Conservation (phyloP, 768 basidiomycete species). For the Multifurca ochricompacta region DNA sequence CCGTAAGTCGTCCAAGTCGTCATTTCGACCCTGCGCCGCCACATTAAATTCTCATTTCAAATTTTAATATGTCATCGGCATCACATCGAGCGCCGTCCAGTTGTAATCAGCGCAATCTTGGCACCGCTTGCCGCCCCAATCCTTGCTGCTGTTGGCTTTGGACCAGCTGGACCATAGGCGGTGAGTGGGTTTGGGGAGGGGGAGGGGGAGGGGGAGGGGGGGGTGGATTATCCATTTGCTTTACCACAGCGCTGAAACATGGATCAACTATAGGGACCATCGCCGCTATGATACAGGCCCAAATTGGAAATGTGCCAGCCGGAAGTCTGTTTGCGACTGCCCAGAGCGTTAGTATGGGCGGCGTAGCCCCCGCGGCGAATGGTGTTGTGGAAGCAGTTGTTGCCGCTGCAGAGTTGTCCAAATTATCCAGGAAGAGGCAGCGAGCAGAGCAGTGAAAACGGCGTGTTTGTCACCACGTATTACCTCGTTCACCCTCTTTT, state of each 20-base stretch:
- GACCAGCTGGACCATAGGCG: background rate
- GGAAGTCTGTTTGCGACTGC: background rate
- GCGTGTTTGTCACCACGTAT: too few relatives aligned
- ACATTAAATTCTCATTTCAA: too few relatives aligned
- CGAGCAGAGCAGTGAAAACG: too few relatives aligned
- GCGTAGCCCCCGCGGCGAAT: background rate
- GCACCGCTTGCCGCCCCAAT: background rate
- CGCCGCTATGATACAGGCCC: background rate
- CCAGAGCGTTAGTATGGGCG: conserved; percentile 3
- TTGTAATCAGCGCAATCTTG: background rate
- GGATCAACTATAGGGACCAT: background rate
- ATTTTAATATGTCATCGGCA: background rate
- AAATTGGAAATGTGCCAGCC: background rate
- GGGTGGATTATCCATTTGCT: too few relatives aligned
- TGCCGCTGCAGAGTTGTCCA: background rate
- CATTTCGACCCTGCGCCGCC: background rate
- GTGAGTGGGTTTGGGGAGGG: too few relatives aligned
- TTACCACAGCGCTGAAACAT: background rate
- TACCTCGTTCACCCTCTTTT: too few relatives aligned
- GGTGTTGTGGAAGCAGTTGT: background rate
- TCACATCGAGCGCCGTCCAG: background rate
- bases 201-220: too few relatives aligned
- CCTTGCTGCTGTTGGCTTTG: background rate
- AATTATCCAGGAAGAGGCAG: too few relatives aligned
- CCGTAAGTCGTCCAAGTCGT: too few relatives aligned